These are phyloP conservation scores for Xanthoconium separans DNA, from an alignment of 1,284 basidiomycete genomes.

Conservation along the genomic window DNA sequence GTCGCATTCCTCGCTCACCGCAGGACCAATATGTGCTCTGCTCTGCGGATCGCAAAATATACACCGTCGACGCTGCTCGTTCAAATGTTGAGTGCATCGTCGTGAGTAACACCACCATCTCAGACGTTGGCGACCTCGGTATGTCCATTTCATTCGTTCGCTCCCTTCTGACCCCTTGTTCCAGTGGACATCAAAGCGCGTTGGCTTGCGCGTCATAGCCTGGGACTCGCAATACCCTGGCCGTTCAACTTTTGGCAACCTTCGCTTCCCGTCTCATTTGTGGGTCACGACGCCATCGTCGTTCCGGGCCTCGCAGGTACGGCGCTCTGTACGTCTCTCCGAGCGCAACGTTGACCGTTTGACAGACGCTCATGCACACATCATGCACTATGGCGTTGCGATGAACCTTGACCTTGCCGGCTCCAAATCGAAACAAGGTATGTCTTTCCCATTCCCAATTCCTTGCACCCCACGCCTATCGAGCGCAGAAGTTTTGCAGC, in stretches of 20 bases:
- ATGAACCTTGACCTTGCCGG: constrained; percentile 64
- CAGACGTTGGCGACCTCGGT: constrained; percentile 59
- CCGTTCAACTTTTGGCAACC: constrained; percentile 15
- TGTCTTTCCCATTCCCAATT: neutral
- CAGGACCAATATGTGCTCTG: constrained; percentile 44
- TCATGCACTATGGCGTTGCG: constrained; percentile 66
- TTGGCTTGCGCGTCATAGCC: constrained; percentile 15
- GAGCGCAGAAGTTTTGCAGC: constrained; percentile 55
- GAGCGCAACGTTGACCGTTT: neutral
- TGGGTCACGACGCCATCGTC: constrained; percentile 49
- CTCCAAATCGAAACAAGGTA: constrained; percentile 60
- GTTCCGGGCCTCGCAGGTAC: constrained; percentile 72
- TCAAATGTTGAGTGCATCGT: constrained; percentile 67
- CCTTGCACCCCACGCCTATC: neutral
- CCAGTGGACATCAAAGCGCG: constrained; percentile 25
- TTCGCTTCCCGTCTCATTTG: constrained; percentile 40
- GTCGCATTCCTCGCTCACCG: neutral
- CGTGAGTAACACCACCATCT: constrained; percentile 55
- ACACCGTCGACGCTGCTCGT: constrained; percentile 49
- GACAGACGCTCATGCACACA: constrained; percentile 79
- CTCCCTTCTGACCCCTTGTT: constrained; percentile 4
- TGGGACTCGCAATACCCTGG: constrained; percentile 22
- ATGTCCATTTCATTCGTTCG: constrained; percentile 2
- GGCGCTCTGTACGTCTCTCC: neutral
- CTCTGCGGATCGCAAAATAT: constrained; percentile 44